Percentiles rank a stretch among this genome's conserved stretches.
These are phyloP conservation scores for Coemansia sp. DNA, from an alignment of 192 early-diverging fungal species.

Conservation along the genomic window DNA sequence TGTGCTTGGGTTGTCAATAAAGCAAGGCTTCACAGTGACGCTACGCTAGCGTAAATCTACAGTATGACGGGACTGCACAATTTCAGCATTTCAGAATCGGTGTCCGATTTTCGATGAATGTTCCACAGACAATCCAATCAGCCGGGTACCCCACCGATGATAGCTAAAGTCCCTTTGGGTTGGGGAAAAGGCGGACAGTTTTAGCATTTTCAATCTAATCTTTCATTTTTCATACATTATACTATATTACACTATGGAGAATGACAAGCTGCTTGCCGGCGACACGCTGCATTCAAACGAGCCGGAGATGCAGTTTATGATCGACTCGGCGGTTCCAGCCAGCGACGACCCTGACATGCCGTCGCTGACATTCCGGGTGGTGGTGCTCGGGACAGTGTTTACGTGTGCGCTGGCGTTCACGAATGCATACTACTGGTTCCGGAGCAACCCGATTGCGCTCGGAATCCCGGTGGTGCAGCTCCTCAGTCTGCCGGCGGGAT, in stretches of 20 bases:
- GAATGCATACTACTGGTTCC: slow-evolving; percentile 78
- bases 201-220: background rate
- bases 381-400: slow-evolving; percentile 64
- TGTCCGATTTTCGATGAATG: background rate
- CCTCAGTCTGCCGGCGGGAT: slow-evolving; percentile 69
- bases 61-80: background rate
- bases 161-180: background rate
- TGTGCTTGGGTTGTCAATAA: background rate
- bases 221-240: background rate
- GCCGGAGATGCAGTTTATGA: slow-evolving; percentile 20
- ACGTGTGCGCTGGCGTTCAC: slow-evolving; percentile 57
- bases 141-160: slow-evolving; percentile 4
- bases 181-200: slow-evolving; percentile 1
- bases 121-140: background rate
- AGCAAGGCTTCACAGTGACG: background rate
- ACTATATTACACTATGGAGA: background rate
- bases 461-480: slow-evolving; percentile 64
- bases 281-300: slow-evolving; percentile 15
- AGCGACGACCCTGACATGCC: slow-evolving; percentile 60
- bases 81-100: background rate
- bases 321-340: slow-evolving; percentile 51
- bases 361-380: slow-evolving; percentile 64
- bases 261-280: slow-evolving; percentile 14
- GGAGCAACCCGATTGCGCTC: slow-evolving; percentile 68
- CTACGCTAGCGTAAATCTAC: background rate